phyloP scores from a whole-genome alignment of 345 rosid genomes.

The Hirschfeldia incana region DNA sequence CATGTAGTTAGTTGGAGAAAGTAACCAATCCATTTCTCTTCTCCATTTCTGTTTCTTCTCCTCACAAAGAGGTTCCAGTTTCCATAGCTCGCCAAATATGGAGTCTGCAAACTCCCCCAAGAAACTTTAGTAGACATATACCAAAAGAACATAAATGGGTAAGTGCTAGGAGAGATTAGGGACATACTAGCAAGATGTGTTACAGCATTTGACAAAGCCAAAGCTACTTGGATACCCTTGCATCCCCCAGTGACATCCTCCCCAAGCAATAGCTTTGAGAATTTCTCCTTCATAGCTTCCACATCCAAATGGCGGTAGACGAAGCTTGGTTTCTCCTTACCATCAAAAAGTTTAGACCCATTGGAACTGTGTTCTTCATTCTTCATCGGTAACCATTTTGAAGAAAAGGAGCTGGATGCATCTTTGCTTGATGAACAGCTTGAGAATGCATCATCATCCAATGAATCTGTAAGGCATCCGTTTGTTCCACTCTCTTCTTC shows the following conservation, averaged over 20 bases:
- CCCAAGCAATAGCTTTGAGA: conserved; percentile 78
- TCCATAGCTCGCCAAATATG: conserved; percentile 95
- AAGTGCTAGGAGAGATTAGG: not conserved
- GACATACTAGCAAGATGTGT: conserved; percentile 80
- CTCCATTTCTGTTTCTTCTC: conserved; percentile 81
- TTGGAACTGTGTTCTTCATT: conserved; percentile 53
- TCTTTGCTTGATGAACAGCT: conserved; percentile 98
- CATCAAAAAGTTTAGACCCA: conserved; percentile 53
- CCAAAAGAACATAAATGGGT: not conserved
- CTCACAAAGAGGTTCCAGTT: conserved; percentile 78
- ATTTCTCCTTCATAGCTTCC: conserved; percentile 83
- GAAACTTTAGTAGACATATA: conserved; percentile 14
- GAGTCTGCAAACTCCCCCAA: conserved; percentile 52
- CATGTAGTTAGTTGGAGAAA: conserved; percentile 93
- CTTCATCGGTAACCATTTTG: conserved; percentile 68
- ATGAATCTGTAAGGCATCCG: conserved; percentile 70
- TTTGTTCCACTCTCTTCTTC: conserved; percentile 25
- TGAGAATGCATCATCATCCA: conserved; percentile 71
- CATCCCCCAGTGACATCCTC: conserved; percentile 85
- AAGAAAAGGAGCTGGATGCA: conserved; percentile 78
- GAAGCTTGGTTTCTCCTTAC: conserved; percentile 58
- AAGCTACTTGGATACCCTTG: conserved; percentile 66
- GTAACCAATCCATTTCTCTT: conserved; percentile 93
- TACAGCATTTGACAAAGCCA: conserved; percentile 86
- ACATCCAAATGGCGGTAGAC: conserved; percentile 52